A percentile compares a stretch with the other conserved stretches of the same genome.
Conservation (phyloP, 1,284 basidiomycete species). For the Rhodotorula sp. region DNA sequence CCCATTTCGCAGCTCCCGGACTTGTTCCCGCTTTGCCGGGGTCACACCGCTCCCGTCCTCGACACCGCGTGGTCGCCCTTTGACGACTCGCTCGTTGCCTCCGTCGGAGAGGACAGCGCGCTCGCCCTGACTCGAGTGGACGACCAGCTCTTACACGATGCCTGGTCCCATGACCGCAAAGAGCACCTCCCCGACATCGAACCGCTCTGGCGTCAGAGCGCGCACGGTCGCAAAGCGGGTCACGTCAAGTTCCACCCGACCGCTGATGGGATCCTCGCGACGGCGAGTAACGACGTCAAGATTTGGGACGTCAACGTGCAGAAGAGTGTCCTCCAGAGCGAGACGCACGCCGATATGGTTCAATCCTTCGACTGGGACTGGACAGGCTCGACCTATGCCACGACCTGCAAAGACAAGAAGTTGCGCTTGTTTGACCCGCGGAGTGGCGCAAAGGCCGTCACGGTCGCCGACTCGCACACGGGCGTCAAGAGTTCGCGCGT, state of each 20-base stretch:
- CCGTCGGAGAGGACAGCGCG: slow-evolving; percentile 89
- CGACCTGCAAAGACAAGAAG: slow-evolving; percentile 88
- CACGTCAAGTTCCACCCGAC: slow-evolving; percentile 95
- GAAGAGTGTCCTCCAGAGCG: slow-evolving; percentile 62
- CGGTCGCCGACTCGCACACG: slow-evolving; percentile 78
- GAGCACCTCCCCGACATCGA: slow-evolving; percentile 72
- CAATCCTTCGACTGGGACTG: slow-evolving; percentile 83
- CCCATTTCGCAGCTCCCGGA: slow-evolving; percentile 76
- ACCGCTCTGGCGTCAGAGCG: slow-evolving; percentile 58
- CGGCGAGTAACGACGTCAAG: slow-evolving; percentile 85
- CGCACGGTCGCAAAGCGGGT: slow-evolving; percentile 74
- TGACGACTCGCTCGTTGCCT: slow-evolving; percentile 84
- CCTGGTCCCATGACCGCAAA: slow-evolving; percentile 81
- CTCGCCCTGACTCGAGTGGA: slow-evolving; percentile 86
- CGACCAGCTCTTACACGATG: slow-evolving; percentile 64
- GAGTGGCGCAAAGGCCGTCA: slow-evolving; percentile 72
- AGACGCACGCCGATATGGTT: slow-evolving; percentile 81
- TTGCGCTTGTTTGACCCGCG: slow-evolving; percentile 86
- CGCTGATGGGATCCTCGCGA: slow-evolving; percentile 79
- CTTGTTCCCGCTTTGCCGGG: slow-evolving; percentile 84
- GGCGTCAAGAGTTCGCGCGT: slow-evolving; percentile 92
- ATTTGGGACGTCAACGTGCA: slow-evolving; percentile 84
- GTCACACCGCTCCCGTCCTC: slow-evolving; percentile 61
- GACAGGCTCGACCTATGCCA: slow-evolving; percentile 68
- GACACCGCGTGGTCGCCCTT: slow-evolving; percentile 98